A percentile compares a stretch with the other conserved stretches of the same genome.
These are phyloP conservation scores for Conticribra guillardii DNA, from an alignment of 108 stramenopile genomes.

Conservation along the genomic window DNA sequence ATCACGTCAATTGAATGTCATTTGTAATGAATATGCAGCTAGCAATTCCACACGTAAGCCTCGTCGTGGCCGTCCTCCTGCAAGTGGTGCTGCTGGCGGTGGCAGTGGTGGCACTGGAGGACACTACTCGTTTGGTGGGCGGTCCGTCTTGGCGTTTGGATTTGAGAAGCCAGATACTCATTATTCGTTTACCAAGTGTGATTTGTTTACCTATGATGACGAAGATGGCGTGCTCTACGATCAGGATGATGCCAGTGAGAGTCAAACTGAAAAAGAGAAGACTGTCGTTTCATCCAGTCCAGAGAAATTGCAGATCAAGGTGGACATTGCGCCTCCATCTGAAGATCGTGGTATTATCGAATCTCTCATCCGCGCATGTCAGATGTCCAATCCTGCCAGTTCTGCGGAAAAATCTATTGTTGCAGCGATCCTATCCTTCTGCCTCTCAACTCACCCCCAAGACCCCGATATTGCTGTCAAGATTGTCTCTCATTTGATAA, in stretches of 20 bases:
- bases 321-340: slow-evolving; percentile 18
- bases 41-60: slow-evolving; percentile 11
- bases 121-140: neutral
- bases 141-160: slow-evolving; percentile 19
- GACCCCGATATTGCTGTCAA: slow-evolving; percentile 30
- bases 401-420: slow-evolving; percentile 22
- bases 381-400: slow-evolving; percentile 5
- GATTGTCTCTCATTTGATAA: slow-evolving; percentile 24
- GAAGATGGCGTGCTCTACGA: slow-evolving; percentile 29
- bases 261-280: no score
- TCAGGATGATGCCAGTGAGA: no score
- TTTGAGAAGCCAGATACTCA: slow-evolving; percentile 39
- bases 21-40: slow-evolving; percentile 19
- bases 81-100: neutral
- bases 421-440: slow-evolving; percentile 38
- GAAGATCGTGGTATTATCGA: slow-evolving; percentile 13
- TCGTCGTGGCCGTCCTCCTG: slow-evolving; percentile 9
- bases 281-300: no score
- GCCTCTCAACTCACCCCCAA: slow-evolving; percentile 36
- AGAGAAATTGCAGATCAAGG: no score
- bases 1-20: slow-evolving; percentile 36
- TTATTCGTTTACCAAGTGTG: slow-evolving; percentile 34
- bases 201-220: slow-evolving; percentile 45
- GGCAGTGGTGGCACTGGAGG: neutral
- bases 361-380: slow-evolving; percentile 25